Conservation (phyloP, 495 filamentous ascomycete species). For the Aspergillus olivimuriae region DNA sequence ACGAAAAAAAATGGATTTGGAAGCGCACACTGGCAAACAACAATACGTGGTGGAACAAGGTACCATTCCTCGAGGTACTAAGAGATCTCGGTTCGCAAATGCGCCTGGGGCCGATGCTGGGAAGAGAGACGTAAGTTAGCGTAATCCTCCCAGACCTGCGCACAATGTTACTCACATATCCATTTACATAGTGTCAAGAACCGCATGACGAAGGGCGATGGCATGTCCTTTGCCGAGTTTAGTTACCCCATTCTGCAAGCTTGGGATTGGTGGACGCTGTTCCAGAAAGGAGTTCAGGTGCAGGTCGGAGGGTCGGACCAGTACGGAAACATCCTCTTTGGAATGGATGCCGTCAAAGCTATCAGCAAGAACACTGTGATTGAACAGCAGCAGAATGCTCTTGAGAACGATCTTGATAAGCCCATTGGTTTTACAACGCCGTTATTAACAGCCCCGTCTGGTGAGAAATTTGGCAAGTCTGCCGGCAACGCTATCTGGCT, state of each 20-base stretch:
- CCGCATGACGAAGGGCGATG: conserved; percentile 71
- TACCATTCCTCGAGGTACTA: conserved; percentile 66
- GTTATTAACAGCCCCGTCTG: conserved; percentile 75
- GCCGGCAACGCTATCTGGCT: conserved; percentile 95
- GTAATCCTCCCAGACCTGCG: background rate
- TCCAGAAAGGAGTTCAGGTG: conserved; percentile 58
- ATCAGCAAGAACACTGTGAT: conserved; percentile 48
- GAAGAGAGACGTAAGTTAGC: conserved; percentile 73
- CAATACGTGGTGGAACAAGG: conserved; percentile 66
- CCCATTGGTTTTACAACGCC: conserved; percentile 87
- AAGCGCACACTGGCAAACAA: conserved; percentile 68
- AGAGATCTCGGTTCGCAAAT: conserved; percentile 62
- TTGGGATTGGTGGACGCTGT: conserved; percentile 95
- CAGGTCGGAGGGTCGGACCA: conserved; percentile 96
- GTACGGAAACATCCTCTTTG: conserved; percentile 91
- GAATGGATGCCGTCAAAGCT: conserved; percentile 75
- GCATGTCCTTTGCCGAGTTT: conserved; percentile 93
- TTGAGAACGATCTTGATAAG: conserved; percentile 31
- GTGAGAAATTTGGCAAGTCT: conserved; percentile 92
- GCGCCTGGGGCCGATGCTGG: conserved; percentile 79
- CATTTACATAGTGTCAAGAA: conserved; percentile 68
- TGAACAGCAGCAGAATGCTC: conserved; percentile 18
- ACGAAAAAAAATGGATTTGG: conserved; percentile 54
- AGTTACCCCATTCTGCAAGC: conserved; percentile 87
- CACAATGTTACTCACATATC: background rate